These are phyloP conservation scores for Stemphylium vesicarium DNA, from an alignment of 2,329 filamentous ascomycete species.

Conservation along the genomic window DNA sequence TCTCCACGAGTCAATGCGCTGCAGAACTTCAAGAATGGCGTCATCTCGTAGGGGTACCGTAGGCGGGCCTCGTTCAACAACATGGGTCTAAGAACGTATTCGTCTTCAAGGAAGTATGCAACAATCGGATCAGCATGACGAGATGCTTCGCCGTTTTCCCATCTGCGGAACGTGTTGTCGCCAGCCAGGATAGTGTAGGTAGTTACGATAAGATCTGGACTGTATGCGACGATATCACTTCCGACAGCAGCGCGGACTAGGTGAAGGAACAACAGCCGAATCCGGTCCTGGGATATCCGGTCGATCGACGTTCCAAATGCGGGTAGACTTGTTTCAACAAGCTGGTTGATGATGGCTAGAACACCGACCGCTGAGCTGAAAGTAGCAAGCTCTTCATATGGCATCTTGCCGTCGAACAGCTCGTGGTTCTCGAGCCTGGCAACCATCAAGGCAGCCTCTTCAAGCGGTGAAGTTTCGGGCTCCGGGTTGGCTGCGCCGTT, in stretches of 20 bases:
- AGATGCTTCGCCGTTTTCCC: slow-evolving; percentile 29
- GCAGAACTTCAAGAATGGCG: slow-evolving; percentile 77
- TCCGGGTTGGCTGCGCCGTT: slow-evolving; percentile 18
- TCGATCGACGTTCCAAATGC: slow-evolving; percentile 58
- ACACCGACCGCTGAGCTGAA: slow-evolving; percentile 32
- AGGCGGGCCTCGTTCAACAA: slow-evolving; percentile 72
- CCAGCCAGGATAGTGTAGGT: slow-evolving; percentile 68
- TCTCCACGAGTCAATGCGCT: slow-evolving; percentile 64
- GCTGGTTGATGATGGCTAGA: slow-evolving; percentile 32
- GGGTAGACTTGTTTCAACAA: slow-evolving; percentile 36
- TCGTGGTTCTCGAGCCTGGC: slow-evolving; percentile 31
- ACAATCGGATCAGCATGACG: slow-evolving; percentile 47
- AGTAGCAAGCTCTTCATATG: slow-evolving; percentile 37
- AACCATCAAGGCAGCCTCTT: slow-evolving; percentile 36
- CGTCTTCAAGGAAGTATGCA: slow-evolving; percentile 64
- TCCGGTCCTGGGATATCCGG: slow-evolving; percentile 64
- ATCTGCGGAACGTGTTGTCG: slow-evolving; percentile 50
- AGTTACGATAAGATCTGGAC: slow-evolving; percentile 71
- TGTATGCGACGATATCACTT: slow-evolving; percentile 68
- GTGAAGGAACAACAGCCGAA: slow-evolving; percentile 71
- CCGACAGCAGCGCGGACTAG: slow-evolving; percentile 71
- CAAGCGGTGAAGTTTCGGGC: slow-evolving; percentile 28
- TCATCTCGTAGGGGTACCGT: slow-evolving; percentile 85
- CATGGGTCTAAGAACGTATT: slow-evolving; percentile 59
- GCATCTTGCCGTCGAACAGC: slow-evolving; percentile 33